These are phyloP conservation scores for Ceratocystis cacaofunesta DNA, from an alignment of 2,329 filamentous ascomycete species.

Conservation along the genomic window DNA sequence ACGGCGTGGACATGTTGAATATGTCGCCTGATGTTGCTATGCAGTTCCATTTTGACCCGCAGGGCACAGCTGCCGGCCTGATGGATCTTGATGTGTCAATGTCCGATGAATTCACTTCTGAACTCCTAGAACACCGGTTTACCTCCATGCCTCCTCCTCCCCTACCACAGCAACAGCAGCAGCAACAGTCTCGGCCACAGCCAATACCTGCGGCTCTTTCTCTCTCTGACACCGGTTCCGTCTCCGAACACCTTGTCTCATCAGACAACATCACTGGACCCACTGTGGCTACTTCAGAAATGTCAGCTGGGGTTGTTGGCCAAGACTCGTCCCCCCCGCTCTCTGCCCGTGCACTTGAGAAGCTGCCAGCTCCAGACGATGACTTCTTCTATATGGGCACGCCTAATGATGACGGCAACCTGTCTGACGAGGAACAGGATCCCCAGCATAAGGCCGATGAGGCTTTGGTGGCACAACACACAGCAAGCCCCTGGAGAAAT, in stretches of 20 bases:
- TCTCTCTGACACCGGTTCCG: not conserved
- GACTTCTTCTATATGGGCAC: slow-evolving; percentile 41
- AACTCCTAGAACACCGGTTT: not conserved
- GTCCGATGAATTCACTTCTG: not conserved
- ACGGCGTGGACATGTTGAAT: not conserved
- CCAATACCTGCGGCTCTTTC: not conserved
- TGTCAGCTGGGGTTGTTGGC: too few relatives aligned
- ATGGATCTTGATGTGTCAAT: not conserved
- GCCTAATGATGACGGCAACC: slow-evolving; percentile 46
- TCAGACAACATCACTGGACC: not conserved
- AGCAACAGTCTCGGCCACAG: not conserved
- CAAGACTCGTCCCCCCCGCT: not conserved
- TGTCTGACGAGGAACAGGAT: slow-evolving; percentile 47
- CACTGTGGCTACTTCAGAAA: too few relatives aligned
- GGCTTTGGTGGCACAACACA: slow-evolving; percentile 24
- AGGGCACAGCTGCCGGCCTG: not conserved
- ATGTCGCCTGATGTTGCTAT: not conserved
- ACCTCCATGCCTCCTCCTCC: not conserved
- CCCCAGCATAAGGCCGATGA: slow-evolving; percentile 22
- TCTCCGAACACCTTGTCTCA: not conserved
- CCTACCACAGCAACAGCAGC: not conserved
- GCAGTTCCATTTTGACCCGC: not conserved
- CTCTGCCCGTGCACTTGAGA: not conserved
- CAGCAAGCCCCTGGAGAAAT: not conserved
- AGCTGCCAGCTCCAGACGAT: not conserved